Evolutionary conservation across 2,329 filamentous ascomycete species (phyloP).

Genomic region (Arthrobotrys sphaeroides): DNA sequence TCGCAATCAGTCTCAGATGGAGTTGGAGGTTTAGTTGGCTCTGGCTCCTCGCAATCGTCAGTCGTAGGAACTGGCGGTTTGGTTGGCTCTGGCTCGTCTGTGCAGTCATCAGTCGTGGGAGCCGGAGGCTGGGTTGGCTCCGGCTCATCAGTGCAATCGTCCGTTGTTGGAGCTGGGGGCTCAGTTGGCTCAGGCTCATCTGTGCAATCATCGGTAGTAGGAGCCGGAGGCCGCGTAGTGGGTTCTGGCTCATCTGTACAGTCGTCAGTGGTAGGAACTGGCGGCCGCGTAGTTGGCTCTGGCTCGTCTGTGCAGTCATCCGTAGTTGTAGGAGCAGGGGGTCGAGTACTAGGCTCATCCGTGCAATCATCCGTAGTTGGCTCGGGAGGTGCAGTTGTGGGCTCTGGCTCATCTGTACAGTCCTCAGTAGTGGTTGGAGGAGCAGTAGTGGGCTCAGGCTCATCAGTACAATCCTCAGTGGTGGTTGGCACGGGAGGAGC

Average conservation of each 20-base stretch:
- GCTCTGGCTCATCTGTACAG: conserved; percentile 17
- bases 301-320: conserved; percentile 9
- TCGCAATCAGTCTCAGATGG: conserved; percentile 37
- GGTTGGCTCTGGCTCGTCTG: conserved; percentile 25
- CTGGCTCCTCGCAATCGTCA: conserved; percentile 27
- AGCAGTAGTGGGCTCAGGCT: conserved; percentile 24
- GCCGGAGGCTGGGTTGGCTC: background rate
- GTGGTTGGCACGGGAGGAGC: conserved; percentile 13
- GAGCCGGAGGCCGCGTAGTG: conserved; percentile 12
- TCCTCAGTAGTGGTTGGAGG: conserved; percentile 11
- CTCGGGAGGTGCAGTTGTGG: conserved; percentile 15
- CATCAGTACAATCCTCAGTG: conserved; percentile 42
- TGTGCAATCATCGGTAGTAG: conserved; percentile 25
- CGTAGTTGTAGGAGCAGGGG: conserved; percentile 11
- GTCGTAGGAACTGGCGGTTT: conserved; percentile 2
- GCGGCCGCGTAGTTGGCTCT: conserved; percentile 22
- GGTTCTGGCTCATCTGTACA: conserved; percentile 27
- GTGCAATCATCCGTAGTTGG: conserved; percentile 46
- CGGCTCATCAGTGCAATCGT: conserved; percentile 14
- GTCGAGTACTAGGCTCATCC: conserved; percentile 28
- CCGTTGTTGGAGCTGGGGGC: conserved; percentile 1
- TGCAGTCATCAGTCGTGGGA: conserved; percentile 9
- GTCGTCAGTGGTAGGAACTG: conserved; percentile 25
- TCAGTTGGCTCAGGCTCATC: conserved; percentile 4
- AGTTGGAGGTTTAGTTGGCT: conserved; percentile 18